Conservation (phyloP, 176 grass and related monocot species). For the Microstegium vimineum region DNA sequence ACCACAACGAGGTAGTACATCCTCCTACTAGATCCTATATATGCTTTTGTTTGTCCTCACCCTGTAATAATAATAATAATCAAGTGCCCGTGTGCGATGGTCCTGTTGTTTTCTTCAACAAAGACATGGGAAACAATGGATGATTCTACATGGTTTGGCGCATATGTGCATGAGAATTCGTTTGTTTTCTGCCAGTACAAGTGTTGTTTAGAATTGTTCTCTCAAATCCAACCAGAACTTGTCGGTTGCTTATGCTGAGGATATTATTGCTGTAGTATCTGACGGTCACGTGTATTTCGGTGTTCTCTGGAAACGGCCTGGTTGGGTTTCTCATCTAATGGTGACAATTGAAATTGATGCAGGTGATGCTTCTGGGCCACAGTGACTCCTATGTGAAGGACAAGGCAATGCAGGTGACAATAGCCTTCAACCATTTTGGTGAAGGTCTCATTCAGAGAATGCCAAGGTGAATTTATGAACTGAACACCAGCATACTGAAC, state of each 20-base stretch:
- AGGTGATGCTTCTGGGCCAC: slow-evolving; percentile 89
- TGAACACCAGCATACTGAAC: not conserved
- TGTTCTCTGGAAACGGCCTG: not conserved
- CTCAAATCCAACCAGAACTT: slow-evolving; percentile 21
- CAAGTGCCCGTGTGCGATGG: not conserved
- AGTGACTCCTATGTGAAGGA: slow-evolving; percentile 81
- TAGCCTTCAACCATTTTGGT: slow-evolving; percentile 89
- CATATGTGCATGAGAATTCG: slow-evolving; percentile 6
- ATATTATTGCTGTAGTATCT: not conserved
- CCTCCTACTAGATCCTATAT: slow-evolving; percentile 25
- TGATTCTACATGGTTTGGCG: slow-evolving; percentile 26
- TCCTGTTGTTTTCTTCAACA: slow-evolving; percentile 15
- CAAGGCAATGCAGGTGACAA: slow-evolving; percentile 88
- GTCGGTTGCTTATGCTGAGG: slow-evolving; percentile 34
- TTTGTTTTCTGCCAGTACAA: slow-evolving; percentile 23
- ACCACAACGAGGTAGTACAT: slow-evolving; percentile 78
- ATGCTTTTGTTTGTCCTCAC: not conserved
- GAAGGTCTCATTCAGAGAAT: slow-evolving; percentile 79
- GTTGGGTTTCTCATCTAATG: slow-evolving; percentile 15
- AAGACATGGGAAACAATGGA: not conserved
- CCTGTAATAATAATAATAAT: slow-evolving; percentile 39
- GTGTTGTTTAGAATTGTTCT: slow-evolving; percentile 26
- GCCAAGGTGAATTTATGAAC: slow-evolving; percentile 46
- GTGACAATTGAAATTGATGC: slow-evolving; percentile 22
- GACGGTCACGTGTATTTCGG: not conserved